Percentiles rank a stretch among this genome's conserved stretches.
These are phyloP conservation scores for Rhynchosporium graminicola DNA, from an alignment of 2,329 filamentous ascomycete genomes.

Conservation along the genomic window DNA sequence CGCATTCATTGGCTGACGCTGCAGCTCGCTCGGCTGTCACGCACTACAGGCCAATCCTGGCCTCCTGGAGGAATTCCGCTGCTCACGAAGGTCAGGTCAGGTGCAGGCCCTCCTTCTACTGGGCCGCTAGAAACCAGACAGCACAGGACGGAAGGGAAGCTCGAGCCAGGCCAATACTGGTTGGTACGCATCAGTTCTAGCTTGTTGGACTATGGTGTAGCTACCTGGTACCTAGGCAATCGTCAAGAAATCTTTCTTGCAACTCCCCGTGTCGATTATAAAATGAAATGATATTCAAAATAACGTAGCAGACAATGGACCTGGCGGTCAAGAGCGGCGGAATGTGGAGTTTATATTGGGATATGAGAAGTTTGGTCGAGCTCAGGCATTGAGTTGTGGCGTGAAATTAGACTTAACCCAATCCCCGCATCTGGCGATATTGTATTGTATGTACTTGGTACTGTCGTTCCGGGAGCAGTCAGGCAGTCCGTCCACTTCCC, in stretches of 20 bases:
- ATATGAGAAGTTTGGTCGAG: constrained; percentile 1
- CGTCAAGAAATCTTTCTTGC: background rate
- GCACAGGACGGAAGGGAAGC: background rate
- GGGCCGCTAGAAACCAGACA: background rate
- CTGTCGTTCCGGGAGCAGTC: no score
- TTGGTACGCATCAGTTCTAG: background rate
- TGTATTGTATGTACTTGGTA: background rate
- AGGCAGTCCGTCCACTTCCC: no score
- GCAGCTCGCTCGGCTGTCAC: constrained; percentile 4
- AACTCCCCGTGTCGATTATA: background rate
- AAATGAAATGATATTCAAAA: background rate
- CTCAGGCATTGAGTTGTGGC: constrained; percentile 1
- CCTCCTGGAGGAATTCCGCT: constrained; percentile 8
- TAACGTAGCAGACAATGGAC: background rate
- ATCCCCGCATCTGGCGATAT: constrained; percentile 2
- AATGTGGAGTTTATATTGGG: background rate
- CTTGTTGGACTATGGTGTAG: no score
- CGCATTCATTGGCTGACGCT: constrained; percentile 5
- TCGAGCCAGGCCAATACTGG: background rate
- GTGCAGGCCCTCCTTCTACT: background rate
- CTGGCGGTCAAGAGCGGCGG: background rate
- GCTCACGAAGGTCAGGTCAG: background rate
- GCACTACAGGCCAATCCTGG: background rate
- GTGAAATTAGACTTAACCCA: background rate
- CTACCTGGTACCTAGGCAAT: background rate